Evolutionary conservation across 2,329 filamentous ascomycete genomes (phyloP).

Genomic region (Thermoascus crustaceus): DNA sequence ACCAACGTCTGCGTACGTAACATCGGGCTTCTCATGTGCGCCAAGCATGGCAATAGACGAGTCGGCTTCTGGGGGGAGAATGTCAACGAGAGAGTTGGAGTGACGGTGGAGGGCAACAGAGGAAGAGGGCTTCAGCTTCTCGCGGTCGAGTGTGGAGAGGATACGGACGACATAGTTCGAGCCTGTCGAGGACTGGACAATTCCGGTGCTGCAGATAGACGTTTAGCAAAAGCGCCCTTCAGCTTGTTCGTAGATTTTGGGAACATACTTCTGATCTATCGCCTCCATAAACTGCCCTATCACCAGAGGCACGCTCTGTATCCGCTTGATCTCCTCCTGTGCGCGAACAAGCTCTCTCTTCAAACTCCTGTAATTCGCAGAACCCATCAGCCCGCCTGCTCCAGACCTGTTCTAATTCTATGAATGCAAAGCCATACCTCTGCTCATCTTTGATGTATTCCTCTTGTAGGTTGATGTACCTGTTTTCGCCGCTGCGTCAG

Average conservation of each 20-base stretch:
- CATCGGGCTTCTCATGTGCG: conserved; percentile 92
- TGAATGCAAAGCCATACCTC: conserved; percentile 44
- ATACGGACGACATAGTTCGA: conserved; percentile 99
- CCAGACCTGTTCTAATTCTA: conserved; percentile 1
- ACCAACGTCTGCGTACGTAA: conserved; percentile 96
- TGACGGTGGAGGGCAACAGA: conserved; percentile 96
- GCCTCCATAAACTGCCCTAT: conserved; percentile 99
- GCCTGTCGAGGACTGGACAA: conserved; percentile 95
- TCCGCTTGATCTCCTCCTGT: conserved; percentile 98
- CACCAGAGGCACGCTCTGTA: conserved; percentile 94
- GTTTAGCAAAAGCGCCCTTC: conserved; percentile 8
- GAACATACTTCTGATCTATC: conserved; percentile 88
- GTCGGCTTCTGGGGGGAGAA: conserved; percentile 96
- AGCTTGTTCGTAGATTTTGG: conserved; percentile 9
- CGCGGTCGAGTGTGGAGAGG: conserved; percentile 93
- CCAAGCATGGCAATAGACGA: conserved; percentile 98
- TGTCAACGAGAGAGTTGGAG: conserved; percentile 97
- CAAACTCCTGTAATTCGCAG: conserved; percentile 58
- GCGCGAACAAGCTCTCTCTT: conserved; percentile 95
- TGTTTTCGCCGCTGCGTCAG: conserved; percentile 25
- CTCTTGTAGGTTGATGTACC: conserved; percentile 94
- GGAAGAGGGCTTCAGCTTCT: conserved; percentile 94
- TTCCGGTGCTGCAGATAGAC: conserved; percentile 64
- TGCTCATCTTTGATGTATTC: conserved; percentile 99
- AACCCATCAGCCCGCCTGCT: conserved; percentile 9